Evolutionary conservation across 441 rosid genomes (phyloP).

Genomic region (Pelargonium citronellum): DNA sequence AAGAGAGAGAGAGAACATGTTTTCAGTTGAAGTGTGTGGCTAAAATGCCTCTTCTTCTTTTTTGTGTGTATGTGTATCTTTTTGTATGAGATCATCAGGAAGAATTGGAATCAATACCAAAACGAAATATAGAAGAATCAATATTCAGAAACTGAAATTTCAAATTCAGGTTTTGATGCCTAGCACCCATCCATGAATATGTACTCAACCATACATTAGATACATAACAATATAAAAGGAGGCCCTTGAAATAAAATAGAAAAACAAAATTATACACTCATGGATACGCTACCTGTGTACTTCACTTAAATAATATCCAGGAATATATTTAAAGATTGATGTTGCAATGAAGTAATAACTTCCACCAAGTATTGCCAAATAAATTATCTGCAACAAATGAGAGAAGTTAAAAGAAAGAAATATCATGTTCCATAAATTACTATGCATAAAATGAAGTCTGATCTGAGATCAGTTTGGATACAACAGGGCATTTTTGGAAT

Average conservation of each 20-base stretch:
- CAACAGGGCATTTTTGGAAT: not conserved
- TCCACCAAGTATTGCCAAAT: constrained; percentile 63
- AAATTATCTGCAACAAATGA: constrained; percentile 51
- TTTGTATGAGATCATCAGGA: not conserved
- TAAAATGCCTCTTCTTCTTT: no score
- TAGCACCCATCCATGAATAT: not conserved
- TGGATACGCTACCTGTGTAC: constrained; percentile 49
- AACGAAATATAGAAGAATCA: not conserved
- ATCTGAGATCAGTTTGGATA: not conserved
- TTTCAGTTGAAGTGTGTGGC: not conserved
- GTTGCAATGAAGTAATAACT: constrained; percentile 49
- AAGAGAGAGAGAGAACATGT: not conserved
- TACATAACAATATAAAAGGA: not conserved
- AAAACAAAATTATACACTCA: not conserved
- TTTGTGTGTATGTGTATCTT: not conserved
- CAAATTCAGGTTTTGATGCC: not conserved
- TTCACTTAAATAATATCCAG: constrained; percentile 78
- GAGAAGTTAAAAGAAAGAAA: not conserved
- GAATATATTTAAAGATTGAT: constrained; percentile 64
- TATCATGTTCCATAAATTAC: not conserved
- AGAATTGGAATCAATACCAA: not conserved
- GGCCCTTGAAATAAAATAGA: not conserved
- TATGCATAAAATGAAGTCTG: not conserved
- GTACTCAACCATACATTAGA: not conserved
- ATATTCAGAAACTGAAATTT: not conserved